Percentiles rank a stretch among this genome's conserved stretches.
Conservation (phyloP, 768 basidiomycete species). For the Kwoniella shandongensis region DNA sequence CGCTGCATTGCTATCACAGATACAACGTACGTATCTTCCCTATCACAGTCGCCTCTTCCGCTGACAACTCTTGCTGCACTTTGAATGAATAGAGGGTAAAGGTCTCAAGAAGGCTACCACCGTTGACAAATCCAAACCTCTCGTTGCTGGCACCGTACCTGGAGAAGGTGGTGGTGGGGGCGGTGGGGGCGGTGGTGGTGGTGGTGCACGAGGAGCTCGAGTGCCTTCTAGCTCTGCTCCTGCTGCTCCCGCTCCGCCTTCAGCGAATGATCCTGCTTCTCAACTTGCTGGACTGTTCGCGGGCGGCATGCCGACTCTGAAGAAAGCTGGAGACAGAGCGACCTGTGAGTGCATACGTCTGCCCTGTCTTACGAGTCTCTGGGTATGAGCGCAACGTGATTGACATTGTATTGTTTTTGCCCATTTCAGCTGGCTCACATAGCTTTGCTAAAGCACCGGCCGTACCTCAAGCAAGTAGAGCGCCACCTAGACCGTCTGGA, state of each 20-base stretch:
- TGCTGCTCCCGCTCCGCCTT: constrained; percentile 40
- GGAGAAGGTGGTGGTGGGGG: constrained; percentile 54
- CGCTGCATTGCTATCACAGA: constrained; percentile 44
- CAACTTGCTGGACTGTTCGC: constrained; percentile 84
- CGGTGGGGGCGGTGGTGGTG: constrained; percentile 52
- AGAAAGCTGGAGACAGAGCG: constrained; percentile 66
- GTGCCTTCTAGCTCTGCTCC: constrained; percentile 31
- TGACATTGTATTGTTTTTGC: background rate
- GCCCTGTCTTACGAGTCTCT: constrained; percentile 7
- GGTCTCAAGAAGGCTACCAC: constrained; percentile 78
- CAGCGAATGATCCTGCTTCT: constrained; percentile 62
- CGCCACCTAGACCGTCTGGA: constrained; percentile 43
- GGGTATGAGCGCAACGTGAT: constrained; percentile 10
- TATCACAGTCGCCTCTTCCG: background rate
- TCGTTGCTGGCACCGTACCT: constrained; percentile 28
- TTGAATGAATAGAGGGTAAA: constrained; percentile 58
- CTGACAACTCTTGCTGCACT: background rate
- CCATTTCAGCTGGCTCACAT: constrained; percentile 63
- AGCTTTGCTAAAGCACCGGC: constrained; percentile 50
- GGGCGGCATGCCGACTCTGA: constrained; percentile 87
- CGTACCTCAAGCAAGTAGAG: constrained; percentile 48
- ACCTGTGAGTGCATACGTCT: constrained; percentile 15
- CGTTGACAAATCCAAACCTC: constrained; percentile 60
- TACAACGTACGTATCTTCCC: constrained; percentile 33
- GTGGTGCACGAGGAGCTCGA: constrained; percentile 20